Evolutionary conservation across 768 basidiomycete species (phyloP).

Genomic region (Russula emetica): DNA sequence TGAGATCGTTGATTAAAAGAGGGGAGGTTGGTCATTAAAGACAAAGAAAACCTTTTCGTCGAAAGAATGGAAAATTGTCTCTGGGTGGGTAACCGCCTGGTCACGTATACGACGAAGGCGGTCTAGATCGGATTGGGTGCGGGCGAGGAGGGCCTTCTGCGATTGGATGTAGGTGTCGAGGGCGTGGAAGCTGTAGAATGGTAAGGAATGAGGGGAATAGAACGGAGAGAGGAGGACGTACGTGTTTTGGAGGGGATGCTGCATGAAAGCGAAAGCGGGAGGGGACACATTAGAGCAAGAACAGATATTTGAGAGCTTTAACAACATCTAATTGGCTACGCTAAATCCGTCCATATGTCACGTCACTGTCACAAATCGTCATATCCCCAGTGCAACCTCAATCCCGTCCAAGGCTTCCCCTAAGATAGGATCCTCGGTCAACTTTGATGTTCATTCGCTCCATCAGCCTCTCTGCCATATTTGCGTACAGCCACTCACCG

Average conservation of each 20-base stretch:
- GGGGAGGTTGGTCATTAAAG: conserved; percentile 17
- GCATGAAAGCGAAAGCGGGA: conserved; percentile 3
- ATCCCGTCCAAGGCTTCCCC: neutral
- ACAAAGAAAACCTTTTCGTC: conserved; percentile 36
- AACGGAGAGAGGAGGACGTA: neutral
- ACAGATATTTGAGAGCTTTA: neutral
- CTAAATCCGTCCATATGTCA: neutral
- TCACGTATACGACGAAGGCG: conserved; percentile 46
- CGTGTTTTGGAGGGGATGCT: conserved; percentile 3
- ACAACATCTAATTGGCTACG: conserved; percentile 2
- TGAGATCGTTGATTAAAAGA: neutral
- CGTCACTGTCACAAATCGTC: neutral
- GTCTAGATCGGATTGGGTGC: conserved; percentile 60
- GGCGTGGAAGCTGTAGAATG: conserved; percentile 49
- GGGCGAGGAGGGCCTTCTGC: conserved; percentile 55
- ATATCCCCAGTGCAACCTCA: neutral
- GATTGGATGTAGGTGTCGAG: conserved; percentile 61
- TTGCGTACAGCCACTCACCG: conserved; percentile 4
- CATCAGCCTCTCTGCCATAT: neutral
- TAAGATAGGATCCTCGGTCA: conserved; percentile 15
- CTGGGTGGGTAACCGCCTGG: conserved; percentile 38
- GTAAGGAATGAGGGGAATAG: neutral
- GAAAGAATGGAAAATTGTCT: conserved; percentile 35
- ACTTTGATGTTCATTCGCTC: neutral
- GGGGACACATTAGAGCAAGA: conserved; percentile 13